Evolutionary conservation across 352 stramenopile species (phyloP).

Genomic region (Blastocystis sp.): DNA sequence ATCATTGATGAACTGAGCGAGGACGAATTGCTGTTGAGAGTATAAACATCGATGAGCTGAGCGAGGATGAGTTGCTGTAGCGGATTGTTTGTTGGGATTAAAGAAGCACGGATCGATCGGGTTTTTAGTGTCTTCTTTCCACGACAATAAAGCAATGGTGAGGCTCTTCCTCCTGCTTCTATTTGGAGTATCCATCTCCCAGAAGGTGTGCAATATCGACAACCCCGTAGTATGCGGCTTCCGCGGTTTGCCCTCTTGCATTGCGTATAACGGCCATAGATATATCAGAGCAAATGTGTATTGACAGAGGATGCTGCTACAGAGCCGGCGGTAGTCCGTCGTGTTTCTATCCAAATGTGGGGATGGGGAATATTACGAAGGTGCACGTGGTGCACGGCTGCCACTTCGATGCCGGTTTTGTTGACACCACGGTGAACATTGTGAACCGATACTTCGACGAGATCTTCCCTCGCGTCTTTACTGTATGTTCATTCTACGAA

Average conservation of each 20-base stretch:
- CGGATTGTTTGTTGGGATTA: not conserved
- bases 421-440: conserved; percentile 66
- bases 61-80: not conserved
- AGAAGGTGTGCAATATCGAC: conserved; percentile 39
- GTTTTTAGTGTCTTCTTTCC: conserved; percentile 35
- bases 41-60: not conserved
- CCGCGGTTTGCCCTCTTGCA: not conserved
- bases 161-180: not conserved
- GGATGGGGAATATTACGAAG: conserved; percentile 65
- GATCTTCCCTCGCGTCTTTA: conserved; percentile 64
- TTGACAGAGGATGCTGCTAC: conserved; percentile 67
- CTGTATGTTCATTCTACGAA: conserved; percentile 9
- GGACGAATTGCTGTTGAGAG: not conserved
- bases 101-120: not conserved
- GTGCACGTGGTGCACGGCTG: conserved; percentile 68
- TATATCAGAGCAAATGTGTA: conserved; percentile 62
- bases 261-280: conserved; percentile 10
- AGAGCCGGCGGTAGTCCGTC: conserved; percentile 16
- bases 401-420: conserved; percentile 69
- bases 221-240: conserved; percentile 66
- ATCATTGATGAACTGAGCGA: not conserved
- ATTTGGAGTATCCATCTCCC: not conserved
- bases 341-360: conserved; percentile 65
- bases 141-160: conserved; percentile 8
- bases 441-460: conserved; percentile 70